Percentiles rank a stretch among this genome's conserved stretches.
Conservation (phyloP, 2,329 filamentous ascomycete genomes). For the Nemania diffusa region DNA sequence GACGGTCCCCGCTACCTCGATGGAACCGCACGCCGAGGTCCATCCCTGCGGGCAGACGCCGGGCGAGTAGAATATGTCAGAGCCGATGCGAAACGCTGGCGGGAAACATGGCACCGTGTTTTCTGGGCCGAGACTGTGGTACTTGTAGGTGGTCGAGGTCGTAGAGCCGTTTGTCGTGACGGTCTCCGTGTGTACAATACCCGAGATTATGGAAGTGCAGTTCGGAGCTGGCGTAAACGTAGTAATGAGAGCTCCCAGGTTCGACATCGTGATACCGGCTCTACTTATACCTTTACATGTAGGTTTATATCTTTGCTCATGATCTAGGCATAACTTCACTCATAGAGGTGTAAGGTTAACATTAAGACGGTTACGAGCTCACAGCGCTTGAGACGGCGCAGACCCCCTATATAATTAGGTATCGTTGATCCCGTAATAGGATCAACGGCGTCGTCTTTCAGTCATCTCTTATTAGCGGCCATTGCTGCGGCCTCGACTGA, state of each 20-base stretch:
- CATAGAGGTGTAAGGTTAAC: too few relatives aligned
- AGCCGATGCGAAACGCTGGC: slow-evolving; percentile 5
- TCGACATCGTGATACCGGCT: too few relatives aligned
- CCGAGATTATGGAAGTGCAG: slow-evolving; percentile 6
- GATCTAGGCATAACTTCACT: too few relatives aligned
- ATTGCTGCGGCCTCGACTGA: too few relatives aligned
- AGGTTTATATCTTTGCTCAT: too few relatives aligned
- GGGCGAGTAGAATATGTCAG: slow-evolving; percentile 8
- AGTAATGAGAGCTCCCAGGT: slow-evolving; percentile 10
- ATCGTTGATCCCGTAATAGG: too few relatives aligned
- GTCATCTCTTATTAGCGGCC: too few relatives aligned
- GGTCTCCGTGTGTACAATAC: slow-evolving; percentile 13
- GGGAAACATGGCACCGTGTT: slow-evolving; percentile 12
- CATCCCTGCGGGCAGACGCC: slow-evolving; percentile 11
- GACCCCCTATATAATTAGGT: too few relatives aligned
- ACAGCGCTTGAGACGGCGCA: too few relatives aligned
- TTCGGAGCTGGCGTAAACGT: slow-evolving; percentile 1
- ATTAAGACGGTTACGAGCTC: too few relatives aligned
- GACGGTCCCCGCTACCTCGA: not conserved
- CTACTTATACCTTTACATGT: too few relatives aligned
- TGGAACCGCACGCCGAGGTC: not conserved
- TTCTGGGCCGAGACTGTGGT: slow-evolving; percentile 6
- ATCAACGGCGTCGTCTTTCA: too few relatives aligned
- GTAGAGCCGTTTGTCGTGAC: not conserved
- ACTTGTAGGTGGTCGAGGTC: slow-evolving; percentile 1